phyloP scores from a whole-genome alignment of 2,329 filamentous ascomycete species.

The Trichothecium roseum region DNA sequence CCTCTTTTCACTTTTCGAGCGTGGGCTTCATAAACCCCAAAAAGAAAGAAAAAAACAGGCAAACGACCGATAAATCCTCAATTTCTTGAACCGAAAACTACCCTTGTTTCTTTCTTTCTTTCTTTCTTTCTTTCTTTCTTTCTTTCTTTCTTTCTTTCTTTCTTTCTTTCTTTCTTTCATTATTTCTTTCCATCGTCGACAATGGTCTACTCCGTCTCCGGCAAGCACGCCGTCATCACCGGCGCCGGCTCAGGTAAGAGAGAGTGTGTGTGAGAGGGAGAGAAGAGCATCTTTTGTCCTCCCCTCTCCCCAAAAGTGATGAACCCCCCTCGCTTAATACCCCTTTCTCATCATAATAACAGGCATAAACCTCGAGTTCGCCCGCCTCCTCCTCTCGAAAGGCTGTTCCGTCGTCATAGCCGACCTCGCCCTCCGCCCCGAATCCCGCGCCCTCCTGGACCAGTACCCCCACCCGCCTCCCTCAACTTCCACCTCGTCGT shows the following conservation, averaged over 20 bases:
- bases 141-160: too few relatives aligned
- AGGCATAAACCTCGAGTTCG: conserved; percentile 27
- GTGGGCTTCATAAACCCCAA: too few relatives aligned
- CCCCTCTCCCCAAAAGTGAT: background rate
- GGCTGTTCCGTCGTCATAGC: conserved; percentile 27
- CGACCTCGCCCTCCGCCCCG: conserved; percentile 22
- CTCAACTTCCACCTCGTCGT: background rate
- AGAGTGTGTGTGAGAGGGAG: too few relatives aligned
- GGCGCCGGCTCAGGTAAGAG: conserved; percentile 15
- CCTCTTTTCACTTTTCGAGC: too few relatives aligned
- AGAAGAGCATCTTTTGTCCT: too few relatives aligned
- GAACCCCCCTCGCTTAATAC: too few relatives aligned
- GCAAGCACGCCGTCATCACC: conserved; percentile 20
- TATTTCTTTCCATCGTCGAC: too few relatives aligned
- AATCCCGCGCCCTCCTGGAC: conserved; percentile 20
- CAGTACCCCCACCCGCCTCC: conserved; percentile 15
- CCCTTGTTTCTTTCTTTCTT: too few relatives aligned
- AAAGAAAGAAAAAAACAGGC: too few relatives aligned
- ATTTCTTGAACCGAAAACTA: too few relatives aligned
- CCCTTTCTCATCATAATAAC: background rate
- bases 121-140: too few relatives aligned
- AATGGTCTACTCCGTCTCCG: conserved; percentile 12
- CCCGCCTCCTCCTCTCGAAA: conserved; percentile 18
- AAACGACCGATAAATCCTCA: too few relatives aligned
- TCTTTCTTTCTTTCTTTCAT: background rate